phyloP scores from a whole-genome alignment of 164 flowering plant genomes.

The Liriodendron chinense region DNA sequence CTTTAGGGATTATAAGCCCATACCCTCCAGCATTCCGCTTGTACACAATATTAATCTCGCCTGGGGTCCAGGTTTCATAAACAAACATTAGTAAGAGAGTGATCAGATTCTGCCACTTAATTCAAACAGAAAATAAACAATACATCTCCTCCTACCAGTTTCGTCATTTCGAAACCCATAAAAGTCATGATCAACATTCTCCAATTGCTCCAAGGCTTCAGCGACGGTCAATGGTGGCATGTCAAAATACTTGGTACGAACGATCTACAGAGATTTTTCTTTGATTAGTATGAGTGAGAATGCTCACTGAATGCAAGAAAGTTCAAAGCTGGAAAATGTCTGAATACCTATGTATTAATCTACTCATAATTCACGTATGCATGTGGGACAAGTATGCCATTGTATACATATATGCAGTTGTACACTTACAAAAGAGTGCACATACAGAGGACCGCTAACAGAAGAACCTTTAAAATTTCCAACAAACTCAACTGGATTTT shows the following conservation, averaged over 20 bases:
- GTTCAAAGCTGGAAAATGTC: too few relatives aligned
- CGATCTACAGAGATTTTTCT: slow-evolving; percentile 46
- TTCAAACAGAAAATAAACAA: not conserved
- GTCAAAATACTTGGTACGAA: slow-evolving; percentile 87
- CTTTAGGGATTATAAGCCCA: slow-evolving; percentile 89
- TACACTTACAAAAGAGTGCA: too few relatives aligned
- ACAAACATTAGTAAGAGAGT: not conserved
- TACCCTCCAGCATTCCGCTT: slow-evolving; percentile 87
- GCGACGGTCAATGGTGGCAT: slow-evolving; percentile 86
- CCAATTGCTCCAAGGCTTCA: slow-evolving; percentile 90
- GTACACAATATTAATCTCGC: slow-evolving; percentile 85
- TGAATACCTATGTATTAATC: too few relatives aligned
- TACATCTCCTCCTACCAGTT: slow-evolving; percentile 53
- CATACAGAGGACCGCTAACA: too few relatives aligned
- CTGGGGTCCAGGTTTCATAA: slow-evolving; percentile 26
- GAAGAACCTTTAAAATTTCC: too few relatives aligned
- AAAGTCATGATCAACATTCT: slow-evolving; percentile 84
- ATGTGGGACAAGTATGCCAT: too few relatives aligned
- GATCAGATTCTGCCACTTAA: not conserved
- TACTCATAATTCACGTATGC: too few relatives aligned
- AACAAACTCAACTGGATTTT: too few relatives aligned
- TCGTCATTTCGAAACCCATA: slow-evolving; percentile 89
- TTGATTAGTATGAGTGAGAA: not conserved
- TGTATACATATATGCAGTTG: too few relatives aligned
- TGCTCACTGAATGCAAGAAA: not conserved